Base-by-base conservation (phyloP, 1,284 basidiomycete species). In the Trichosporon asahii region DNA sequence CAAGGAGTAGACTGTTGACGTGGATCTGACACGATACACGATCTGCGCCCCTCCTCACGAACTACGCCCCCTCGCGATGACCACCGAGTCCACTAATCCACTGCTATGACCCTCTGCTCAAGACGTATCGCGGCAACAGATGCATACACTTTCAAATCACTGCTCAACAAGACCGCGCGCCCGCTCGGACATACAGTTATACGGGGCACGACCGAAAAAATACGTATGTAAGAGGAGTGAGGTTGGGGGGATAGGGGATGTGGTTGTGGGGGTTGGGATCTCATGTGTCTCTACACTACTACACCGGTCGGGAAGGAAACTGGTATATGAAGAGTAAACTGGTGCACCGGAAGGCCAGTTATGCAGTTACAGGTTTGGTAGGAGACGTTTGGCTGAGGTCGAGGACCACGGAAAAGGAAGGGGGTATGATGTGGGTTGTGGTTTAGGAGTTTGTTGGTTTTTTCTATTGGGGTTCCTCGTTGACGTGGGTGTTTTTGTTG, bases 71-170 rank as follows among this genome's bases (percentile, higher is more conserved):
- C n/a, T n/a, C n/a, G n/a, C n/a, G n/a, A n/a, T n/a, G n/a, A n/a
- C n/a, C n/a, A 23, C 21, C 21, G n/a, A 27, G 49, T 8, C 6
- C 23, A 27, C 53, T n/a, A n/a, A n/a, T n/a, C n/a, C n/a, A n/a
- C n/a, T n/a, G n/a, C n/a, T n/a, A n/a, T n/a, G n/a, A n/a, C n/a
- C n/a, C 25, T 3, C 53, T 25, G 25, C 23, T 25, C 53, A 27
- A 27, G 9, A 33, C 18, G 57, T 61, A 61, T 65, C 66, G 64
- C 67, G 67, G 72, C 69, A 70, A 73, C 69, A 73, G 68, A 73
- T 73, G 72, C 72, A 73, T 73, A 73, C 72, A 73, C 68, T 67
- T 71, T 73, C 72, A 71, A 73, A 73, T 73, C 72, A 71, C 69
- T 70, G 69, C 66, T 70, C 72, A 73, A 73, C 72, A 73, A 73